These are phyloP conservation scores for Malus asiatica DNA, from an alignment of 306 rosid species.

Conservation along the genomic window DNA sequence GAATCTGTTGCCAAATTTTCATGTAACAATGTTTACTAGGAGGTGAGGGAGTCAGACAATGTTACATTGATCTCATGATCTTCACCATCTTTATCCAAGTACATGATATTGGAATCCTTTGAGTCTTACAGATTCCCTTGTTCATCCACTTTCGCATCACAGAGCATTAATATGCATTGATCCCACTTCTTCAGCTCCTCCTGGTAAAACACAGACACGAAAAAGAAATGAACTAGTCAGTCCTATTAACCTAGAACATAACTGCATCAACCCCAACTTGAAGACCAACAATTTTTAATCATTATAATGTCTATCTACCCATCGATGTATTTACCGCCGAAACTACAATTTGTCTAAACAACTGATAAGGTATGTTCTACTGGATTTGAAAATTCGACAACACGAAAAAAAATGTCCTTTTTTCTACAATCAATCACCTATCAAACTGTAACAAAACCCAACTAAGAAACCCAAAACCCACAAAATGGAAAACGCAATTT, in stretches of 20 bases:
- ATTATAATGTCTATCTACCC: no score
- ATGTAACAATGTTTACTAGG: neutral
- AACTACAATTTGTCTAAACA: neutral
- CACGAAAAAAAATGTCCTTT: neutral
- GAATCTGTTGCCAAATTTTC: neutral
- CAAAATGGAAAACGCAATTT: neutral
- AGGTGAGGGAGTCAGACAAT: neutral
- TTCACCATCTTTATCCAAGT: slow-evolving; percentile 78
- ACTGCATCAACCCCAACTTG: neutral
- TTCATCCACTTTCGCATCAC: slow-evolving; percentile 78
- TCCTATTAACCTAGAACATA: neutral
- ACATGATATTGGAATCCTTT: slow-evolving; percentile 60
- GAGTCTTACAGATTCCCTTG: slow-evolving; percentile 54
- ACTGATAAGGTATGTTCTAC: neutral
- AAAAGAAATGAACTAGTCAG: neutral
- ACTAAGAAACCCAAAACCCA: neutral
- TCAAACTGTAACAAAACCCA: neutral
- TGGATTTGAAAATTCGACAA: neutral
- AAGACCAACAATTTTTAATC: no score
- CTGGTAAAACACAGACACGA: slow-evolving; percentile 21
- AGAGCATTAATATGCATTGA: slow-evolving; percentile 77
- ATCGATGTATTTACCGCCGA: no score
- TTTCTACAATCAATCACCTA: neutral
- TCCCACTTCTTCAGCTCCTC: slow-evolving; percentile 98
- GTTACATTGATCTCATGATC: slow-evolving; percentile 87